Conservation (phyloP, 2,329 filamentous ascomycete genomes). For the Fusarium azukiicola region DNA sequence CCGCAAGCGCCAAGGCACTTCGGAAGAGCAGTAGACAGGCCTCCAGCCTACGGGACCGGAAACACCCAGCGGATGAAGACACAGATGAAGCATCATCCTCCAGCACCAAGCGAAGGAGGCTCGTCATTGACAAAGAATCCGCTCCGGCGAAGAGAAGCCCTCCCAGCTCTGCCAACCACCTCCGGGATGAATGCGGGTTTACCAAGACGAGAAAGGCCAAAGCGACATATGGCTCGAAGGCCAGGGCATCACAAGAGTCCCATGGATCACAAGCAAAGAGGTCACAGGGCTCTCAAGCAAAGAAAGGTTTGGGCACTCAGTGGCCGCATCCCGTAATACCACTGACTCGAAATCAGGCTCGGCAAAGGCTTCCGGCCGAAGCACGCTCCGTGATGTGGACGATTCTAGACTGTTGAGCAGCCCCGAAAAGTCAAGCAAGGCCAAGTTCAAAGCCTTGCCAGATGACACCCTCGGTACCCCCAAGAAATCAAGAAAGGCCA, state of each 20-base stretch:
- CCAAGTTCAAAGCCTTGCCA: slow-evolving; percentile 32
- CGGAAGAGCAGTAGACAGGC: slow-evolving; percentile 27
- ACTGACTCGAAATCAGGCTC: slow-evolving; percentile 33
- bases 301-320: slow-evolving; percentile 42
- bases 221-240: slow-evolving; percentile 53
- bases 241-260: slow-evolving; percentile 48
- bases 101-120: slow-evolving; percentile 44
- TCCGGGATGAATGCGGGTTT: slow-evolving; percentile 53
- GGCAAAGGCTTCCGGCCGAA: not conserved
- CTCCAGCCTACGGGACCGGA: slow-evolving; percentile 19
- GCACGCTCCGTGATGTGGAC: not conserved
- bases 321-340: not conserved
- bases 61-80: not conserved
- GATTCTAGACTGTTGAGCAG: slow-evolving; percentile 23
- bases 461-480: slow-evolving; percentile 45
- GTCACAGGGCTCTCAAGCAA: slow-evolving; percentile 51
- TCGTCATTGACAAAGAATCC: not conserved
- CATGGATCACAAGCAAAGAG: slow-evolving; percentile 43
- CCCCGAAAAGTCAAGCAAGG: slow-evolving; percentile 28
- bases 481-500: slow-evolving; percentile 20
- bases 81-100: slow-evolving; percentile 23
- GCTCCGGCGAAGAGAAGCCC: slow-evolving; percentile 9
- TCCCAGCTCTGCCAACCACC: slow-evolving; percentile 42
- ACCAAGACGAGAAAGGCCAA: slow-evolving; percentile 42
- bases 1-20: slow-evolving; percentile 15